A percentile compares a stretch with the other conserved stretches of the same genome.
Evolutionary conservation across 768 basidiomycete genomes (phyloP).

Genomic region (Sarcodon sp.): DNA sequence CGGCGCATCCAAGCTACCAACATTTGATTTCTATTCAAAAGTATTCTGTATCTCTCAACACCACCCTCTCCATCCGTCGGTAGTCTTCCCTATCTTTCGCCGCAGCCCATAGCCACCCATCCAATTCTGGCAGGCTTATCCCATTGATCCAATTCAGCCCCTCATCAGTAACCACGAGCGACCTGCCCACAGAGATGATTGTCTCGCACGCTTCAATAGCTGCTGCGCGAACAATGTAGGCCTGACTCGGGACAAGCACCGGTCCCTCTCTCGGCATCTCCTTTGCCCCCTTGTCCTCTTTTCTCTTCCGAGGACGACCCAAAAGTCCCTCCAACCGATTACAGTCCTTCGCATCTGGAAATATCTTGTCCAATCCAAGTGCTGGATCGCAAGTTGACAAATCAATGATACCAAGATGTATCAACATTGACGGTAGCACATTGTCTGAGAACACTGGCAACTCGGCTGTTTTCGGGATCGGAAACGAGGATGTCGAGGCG

Average conservation of each 20-base stretch:
- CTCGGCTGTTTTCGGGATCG: constrained; percentile 42
- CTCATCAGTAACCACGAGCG: constrained; percentile 14
- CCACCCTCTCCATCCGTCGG: constrained; percentile 51
- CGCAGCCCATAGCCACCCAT: constrained; percentile 75
- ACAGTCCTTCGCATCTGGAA: constrained; percentile 31
- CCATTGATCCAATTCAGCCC: constrained; percentile 36
- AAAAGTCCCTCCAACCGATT: constrained; percentile 29
- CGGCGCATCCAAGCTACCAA: too few relatives aligned
- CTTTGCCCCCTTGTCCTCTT: constrained; percentile 9
- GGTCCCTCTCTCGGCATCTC: constrained; percentile 33
- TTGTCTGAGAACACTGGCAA: constrained; percentile 72
- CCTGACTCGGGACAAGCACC: constrained; percentile 41
- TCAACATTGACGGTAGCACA: constrained; percentile 70
- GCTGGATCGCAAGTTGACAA: constrained; percentile 30
- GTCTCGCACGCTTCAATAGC: constrained; percentile 70
- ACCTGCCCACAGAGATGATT: constrained; percentile 42
- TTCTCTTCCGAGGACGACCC: constrained; percentile 10
- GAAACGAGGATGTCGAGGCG: constrained; percentile 41
- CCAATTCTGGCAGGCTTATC: constrained; percentile 47
- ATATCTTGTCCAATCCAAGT: constrained; percentile 29
- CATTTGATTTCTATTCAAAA: constrained; percentile 31
- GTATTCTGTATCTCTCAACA: constrained; percentile 50
- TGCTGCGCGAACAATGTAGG: constrained; percentile 65
- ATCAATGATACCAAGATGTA: constrained; percentile 67
- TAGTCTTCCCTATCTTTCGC: constrained; percentile 73